Percentiles rank a stretch among this genome's conserved stretches.
phyloP scores from a whole-genome alignment of 257 asterid genomes.

The Penstemon newberryi region DNA sequence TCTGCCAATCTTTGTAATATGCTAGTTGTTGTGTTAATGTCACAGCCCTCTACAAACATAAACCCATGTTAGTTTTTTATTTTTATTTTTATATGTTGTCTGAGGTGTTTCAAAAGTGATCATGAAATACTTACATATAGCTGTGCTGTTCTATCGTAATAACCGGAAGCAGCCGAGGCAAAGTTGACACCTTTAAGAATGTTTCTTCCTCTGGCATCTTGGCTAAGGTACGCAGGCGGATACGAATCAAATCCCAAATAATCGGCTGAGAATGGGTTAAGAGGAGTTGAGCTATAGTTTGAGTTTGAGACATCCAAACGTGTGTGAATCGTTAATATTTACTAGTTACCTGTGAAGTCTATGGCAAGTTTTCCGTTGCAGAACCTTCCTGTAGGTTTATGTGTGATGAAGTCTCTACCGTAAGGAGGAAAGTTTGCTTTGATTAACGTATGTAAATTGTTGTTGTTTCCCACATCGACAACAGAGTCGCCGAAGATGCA shows the following conservation, averaged over 20 bases:
- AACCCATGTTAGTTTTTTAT: neutral
- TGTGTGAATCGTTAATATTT: too few relatives aligned
- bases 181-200: conserved; percentile 72
- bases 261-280: conserved; percentile 50
- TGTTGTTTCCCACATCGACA: too few relatives aligned
- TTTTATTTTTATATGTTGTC: neutral
- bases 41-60: conserved; percentile 57
- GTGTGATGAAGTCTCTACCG: too few relatives aligned
- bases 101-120: neutral
- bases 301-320: too few relatives aligned
- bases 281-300: too few relatives aligned
- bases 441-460: too few relatives aligned
- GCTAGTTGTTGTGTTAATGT: conserved; percentile 57
- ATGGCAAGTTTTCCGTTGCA: too few relatives aligned
- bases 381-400: too few relatives aligned
- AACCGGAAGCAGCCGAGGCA: conserved; percentile 93
- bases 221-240: conserved; percentile 79
- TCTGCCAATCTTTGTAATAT: conserved; percentile 70
- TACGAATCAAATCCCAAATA: conserved; percentile 72
- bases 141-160: conserved; percentile 65
- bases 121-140: conserved; percentile 44
- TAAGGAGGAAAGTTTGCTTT: too few relatives aligned
- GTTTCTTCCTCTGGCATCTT: conserved; percentile 52
- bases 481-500: too few relatives aligned
- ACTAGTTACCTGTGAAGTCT: too few relatives aligned